A percentile compares a stretch with the other conserved stretches of the same genome.
Conservation (phyloP, 2,329 filamentous ascomycete species). For the Magnaporthales sp. region DNA sequence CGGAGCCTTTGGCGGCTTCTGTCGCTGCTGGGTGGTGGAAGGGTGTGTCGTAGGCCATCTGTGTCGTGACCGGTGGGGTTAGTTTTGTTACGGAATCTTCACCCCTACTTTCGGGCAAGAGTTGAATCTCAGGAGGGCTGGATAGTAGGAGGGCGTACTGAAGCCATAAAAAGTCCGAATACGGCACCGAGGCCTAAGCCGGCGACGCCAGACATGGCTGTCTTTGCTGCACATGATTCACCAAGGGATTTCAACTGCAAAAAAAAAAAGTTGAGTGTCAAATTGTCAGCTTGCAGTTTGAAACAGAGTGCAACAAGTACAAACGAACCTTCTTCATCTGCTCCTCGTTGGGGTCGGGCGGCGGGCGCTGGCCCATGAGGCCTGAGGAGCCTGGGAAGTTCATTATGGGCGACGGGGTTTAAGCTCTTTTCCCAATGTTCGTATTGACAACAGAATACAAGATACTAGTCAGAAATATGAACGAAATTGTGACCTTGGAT, state of each 20-base stretch:
- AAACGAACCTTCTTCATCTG: constrained; percentile 33
- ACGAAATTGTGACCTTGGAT: neutral
- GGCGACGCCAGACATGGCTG: constrained; percentile 82
- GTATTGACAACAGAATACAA: neutral
- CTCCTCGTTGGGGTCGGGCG: constrained; percentile 34
- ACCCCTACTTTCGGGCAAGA: too few relatives aligned
- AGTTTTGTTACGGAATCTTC: neutral
- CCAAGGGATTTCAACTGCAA: neutral
- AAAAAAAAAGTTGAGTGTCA: neutral
- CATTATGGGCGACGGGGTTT: constrained; percentile 19
- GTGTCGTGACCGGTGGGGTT: neutral
- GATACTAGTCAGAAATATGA: neutral
- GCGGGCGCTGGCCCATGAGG: constrained; percentile 9
- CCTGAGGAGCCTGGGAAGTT: constrained; percentile 26
- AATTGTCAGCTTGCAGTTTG: neutral
- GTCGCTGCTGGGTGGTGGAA: constrained; percentile 42
- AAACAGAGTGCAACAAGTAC: neutral
- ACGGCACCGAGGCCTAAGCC: constrained; percentile 89
- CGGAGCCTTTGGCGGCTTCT: neutral
- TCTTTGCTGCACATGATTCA: constrained; percentile 85
- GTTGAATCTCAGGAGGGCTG: neutral
- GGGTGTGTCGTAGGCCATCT: constrained; percentile 98
- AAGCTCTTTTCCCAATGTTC: neutral
- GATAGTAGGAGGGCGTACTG: constrained; percentile 44
- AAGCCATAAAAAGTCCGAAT: constrained; percentile 97